Evolutionary conservation across 1,139 yeast genomes (phyloP).

Genomic region (Hemisphaericaspora lyxosophila): DNA sequence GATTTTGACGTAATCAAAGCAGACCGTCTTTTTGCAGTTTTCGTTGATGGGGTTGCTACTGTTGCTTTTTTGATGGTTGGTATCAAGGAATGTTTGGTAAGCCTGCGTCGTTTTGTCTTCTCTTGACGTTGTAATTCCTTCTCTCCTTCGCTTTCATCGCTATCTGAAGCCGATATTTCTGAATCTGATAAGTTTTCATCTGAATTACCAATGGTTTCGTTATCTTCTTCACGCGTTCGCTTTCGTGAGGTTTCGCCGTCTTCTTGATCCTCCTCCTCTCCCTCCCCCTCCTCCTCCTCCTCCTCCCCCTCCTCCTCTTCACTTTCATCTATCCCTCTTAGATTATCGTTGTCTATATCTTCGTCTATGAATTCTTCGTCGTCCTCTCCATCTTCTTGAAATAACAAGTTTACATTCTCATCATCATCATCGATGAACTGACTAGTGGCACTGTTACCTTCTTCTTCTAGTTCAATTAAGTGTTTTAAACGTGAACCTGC

Average conservation of each 20-base stretch:
- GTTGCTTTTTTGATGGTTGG: constrained; percentile 49
- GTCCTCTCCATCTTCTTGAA: constrained; percentile 85
- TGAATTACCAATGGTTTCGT: constrained; percentile 23
- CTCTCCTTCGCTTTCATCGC: constrained; percentile 69
- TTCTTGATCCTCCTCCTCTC: constrained; percentile 18
- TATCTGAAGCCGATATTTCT: constrained; percentile 47
- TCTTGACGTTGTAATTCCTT: constrained; percentile 59
- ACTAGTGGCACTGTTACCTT: constrained; percentile 32
- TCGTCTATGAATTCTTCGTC: constrained; percentile 67
- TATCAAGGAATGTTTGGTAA: constrained; percentile 28
- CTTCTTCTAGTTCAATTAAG: constrained; percentile 68
- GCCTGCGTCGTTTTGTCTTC: constrained; percentile 36
- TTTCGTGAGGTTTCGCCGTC: constrained; percentile 9
- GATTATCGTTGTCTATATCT: constrained; percentile 36
- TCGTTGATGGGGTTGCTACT: constrained; percentile 18
- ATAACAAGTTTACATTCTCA: constrained; percentile 71
- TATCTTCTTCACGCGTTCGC: constrained; percentile 16
- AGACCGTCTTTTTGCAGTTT: constrained; percentile 14
- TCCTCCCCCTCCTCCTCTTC: constrained; percentile 22
- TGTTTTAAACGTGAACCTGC: constrained; percentile 86
- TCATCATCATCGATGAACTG: constrained; percentile 57
- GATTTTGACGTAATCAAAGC: constrained; percentile 44
- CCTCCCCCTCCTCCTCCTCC: constrained; percentile 13
- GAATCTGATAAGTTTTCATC: constrained; percentile 58
- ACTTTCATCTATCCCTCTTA: constrained; percentile 23